Evolutionary conservation across 108 stramenopile genomes (phyloP).

Genomic region (Conticribra guillardii): DNA sequence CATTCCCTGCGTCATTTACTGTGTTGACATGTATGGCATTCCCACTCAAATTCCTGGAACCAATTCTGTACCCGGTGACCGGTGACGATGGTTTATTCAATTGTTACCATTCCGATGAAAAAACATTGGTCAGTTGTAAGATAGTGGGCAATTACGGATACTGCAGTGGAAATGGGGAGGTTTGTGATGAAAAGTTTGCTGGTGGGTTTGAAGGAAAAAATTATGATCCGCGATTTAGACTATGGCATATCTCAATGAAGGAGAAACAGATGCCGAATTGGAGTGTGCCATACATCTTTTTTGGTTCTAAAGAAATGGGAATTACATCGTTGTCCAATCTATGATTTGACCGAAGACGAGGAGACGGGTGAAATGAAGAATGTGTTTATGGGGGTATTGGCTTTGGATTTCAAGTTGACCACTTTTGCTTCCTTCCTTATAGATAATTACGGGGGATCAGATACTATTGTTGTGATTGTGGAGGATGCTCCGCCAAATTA

Average conservation of each 20-base stretch:
- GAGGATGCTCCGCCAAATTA: slow-evolving; percentile 48
- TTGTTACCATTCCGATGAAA: slow-evolving; percentile 1
- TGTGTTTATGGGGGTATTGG: slow-evolving; percentile 53
- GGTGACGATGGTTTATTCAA: slow-evolving; percentile 7
- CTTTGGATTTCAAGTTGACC: slow-evolving; percentile 43
- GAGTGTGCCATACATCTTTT: slow-evolving; percentile 47
- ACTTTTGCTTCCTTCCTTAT: slow-evolving; percentile 26
- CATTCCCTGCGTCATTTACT: too few relatives aligned
- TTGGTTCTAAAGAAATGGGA: slow-evolving; percentile 30
- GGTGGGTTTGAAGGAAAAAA: neutral
- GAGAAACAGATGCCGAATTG: slow-evolving; percentile 39
- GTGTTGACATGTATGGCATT: too few relatives aligned
- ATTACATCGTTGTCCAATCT: slow-evolving; percentile 50
- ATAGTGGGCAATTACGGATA: slow-evolving; percentile 16
- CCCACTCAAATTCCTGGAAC: too few relatives aligned
- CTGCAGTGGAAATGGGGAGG: slow-evolving; percentile 21
- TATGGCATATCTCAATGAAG: slow-evolving; percentile 48
- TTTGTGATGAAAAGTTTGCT: neutral
- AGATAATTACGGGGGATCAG: slow-evolving; percentile 21
- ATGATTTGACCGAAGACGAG: slow-evolving; percentile 21
- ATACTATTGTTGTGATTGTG: slow-evolving; percentile 34
- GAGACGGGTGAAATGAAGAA: slow-evolving; percentile 23
- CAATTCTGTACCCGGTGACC: too few relatives aligned
- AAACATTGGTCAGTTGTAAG: neutral
- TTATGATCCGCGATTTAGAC: slow-evolving; percentile 46